A percentile compares a stretch with the other conserved stretches of the same genome.
Evolutionary conservation across 2,329 filamentous ascomycete species (phyloP).

Genomic region (Aspergillus proliferans): DNA sequence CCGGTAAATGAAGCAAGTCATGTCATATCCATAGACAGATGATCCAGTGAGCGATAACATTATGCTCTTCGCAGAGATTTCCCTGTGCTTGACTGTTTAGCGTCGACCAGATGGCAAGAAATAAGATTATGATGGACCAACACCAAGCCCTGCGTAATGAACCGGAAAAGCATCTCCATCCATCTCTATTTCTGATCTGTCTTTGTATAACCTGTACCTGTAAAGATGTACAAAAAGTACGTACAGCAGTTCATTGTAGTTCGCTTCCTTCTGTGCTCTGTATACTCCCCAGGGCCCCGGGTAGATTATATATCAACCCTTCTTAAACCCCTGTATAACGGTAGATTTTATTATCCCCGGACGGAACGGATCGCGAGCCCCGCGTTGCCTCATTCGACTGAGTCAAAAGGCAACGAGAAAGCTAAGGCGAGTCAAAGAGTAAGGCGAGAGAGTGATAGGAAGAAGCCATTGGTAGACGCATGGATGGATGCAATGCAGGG

Average conservation of each 20-base stretch:
- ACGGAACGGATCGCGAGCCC: neutral
- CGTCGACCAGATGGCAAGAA: neutral
- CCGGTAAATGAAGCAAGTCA: too few species aligned
- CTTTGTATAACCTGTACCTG: slow-evolving; percentile 1
- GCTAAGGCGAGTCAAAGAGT: neutral
- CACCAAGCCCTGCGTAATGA: neutral
- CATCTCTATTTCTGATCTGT: neutral
- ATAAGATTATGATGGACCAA: neutral
- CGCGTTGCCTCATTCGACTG: neutral
- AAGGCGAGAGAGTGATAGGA: neutral
- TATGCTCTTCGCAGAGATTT: neutral
- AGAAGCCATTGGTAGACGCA: too few species aligned
- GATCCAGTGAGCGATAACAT: too few species aligned
- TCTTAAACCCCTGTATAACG: neutral
- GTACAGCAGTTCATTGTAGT: slow-evolving; percentile 9
- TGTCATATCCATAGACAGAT: too few species aligned
- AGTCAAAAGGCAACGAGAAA: too few species aligned
- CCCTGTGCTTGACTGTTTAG: neutral
- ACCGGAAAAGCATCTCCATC: too few species aligned
- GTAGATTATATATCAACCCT: neutral
- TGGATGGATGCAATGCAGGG: neutral
- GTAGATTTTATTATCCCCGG: neutral
- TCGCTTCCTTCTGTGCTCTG: too few species aligned
- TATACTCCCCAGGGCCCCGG: neutral
- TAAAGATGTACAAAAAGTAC: slow-evolving; percentile 9